phyloP scores from a whole-genome alignment of 306 rosid genomes.

The Vicia villosa region DNA sequence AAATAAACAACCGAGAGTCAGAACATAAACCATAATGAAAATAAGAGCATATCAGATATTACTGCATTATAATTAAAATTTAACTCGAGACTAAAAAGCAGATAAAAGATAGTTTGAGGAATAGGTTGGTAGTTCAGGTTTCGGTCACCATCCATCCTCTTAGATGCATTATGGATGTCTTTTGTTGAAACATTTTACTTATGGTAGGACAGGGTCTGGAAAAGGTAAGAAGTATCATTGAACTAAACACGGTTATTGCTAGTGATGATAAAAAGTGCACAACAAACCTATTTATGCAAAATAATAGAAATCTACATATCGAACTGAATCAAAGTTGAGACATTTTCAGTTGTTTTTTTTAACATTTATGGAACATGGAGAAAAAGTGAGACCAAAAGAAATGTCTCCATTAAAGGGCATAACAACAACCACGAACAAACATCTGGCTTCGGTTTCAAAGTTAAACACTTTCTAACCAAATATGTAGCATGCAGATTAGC shows the following conservation, averaged over 20 bases:
- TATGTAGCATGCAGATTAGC: constrained; percentile 22
- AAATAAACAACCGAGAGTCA: constrained; percentile 4
- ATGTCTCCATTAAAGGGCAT: constrained; percentile 14
- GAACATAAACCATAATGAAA: background rate
- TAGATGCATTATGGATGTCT: constrained; percentile 20
- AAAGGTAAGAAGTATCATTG: constrained; percentile 16
- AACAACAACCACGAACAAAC: constrained; percentile 34
- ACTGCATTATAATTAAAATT: constrained; percentile 6
- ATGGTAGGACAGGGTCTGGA: constrained; percentile 2
- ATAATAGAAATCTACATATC: constrained; percentile 14
- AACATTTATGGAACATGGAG: constrained; percentile 19
- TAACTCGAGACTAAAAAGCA: constrained; percentile 7
- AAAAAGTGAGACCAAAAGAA: background rate
- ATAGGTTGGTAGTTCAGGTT: constrained; percentile 24
- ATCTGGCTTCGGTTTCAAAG: constrained; percentile 5
- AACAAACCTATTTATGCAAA: constrained; percentile 21
- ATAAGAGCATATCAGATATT: constrained; percentile 2
- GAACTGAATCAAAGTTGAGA: constrained; percentile 16
- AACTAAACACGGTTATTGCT: constrained; percentile 1
- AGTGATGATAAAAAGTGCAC: constrained; percentile 3
- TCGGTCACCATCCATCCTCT: constrained; percentile 3
- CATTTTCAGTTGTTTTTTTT: background rate
- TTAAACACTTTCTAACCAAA: constrained; percentile 16
- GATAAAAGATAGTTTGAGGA: background rate
- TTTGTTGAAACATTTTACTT: constrained; percentile 6